A percentile compares a stretch with the other conserved stretches of the same genome.
phyloP scores from a whole-genome alignment of 106 monocot species.

The Platanthera guangdongensis region DNA sequence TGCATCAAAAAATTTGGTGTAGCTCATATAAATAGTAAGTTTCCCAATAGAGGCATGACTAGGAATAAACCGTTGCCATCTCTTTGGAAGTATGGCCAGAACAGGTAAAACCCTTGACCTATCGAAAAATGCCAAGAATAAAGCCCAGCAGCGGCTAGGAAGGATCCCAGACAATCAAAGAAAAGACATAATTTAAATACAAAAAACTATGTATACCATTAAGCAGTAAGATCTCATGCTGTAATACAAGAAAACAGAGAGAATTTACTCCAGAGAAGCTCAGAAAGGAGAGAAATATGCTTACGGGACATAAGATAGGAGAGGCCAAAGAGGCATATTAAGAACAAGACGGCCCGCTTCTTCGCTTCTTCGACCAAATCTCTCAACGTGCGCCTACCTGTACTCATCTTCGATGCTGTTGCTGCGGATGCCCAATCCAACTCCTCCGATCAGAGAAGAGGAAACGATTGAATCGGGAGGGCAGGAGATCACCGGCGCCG shows the following conservation, averaged over 20 bases:
- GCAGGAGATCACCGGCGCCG: neutral
- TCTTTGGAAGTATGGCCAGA: neutral
- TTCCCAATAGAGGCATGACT: neutral
- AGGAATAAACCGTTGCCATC: neutral
- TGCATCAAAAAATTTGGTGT: neutral
- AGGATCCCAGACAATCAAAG: neutral
- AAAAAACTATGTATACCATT: neutral
- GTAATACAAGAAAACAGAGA: neutral
- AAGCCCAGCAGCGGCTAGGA: neutral
- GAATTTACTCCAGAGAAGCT: neutral
- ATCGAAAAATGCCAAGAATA: neutral
- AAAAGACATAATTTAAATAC: neutral
- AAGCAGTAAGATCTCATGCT: neutral
- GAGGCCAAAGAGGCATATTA: conserved; percentile 51
- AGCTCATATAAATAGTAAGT: neutral
- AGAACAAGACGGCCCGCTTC: conserved; percentile 47
- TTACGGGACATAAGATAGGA: conserved; percentile 92
- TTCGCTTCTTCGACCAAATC: conserved; percentile 61
- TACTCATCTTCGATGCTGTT: conserved; percentile 26
- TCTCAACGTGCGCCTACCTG: conserved; percentile 23
- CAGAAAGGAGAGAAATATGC: conserved; percentile 10
- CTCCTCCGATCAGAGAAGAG: conserved; percentile 3
- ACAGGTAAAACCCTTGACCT: neutral
- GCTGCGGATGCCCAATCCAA: neutral
- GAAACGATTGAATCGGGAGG: neutral